Evolutionary conservation across 169 alveolate genomes (phyloP).

Genomic region (Plasmodium gaboni): DNA sequence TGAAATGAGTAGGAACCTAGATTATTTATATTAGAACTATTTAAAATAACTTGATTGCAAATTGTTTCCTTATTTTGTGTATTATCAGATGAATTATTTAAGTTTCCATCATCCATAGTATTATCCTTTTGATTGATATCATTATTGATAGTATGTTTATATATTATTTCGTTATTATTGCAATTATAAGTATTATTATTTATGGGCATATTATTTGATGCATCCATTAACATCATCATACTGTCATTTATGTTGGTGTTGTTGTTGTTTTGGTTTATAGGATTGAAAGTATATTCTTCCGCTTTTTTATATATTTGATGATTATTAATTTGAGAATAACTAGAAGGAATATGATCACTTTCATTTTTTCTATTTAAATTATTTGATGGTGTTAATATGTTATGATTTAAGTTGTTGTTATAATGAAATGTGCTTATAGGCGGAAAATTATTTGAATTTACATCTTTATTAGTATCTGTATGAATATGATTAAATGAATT

Average conservation of each 20-base stretch:
- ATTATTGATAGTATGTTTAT: neutral
- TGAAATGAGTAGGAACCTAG: no score
- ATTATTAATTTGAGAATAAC: slow-evolving; percentile 3
- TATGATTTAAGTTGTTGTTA: slow-evolving; percentile 9
- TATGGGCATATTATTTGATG: neutral
- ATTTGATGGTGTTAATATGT: neutral
- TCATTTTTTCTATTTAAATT: slow-evolving; percentile 24
- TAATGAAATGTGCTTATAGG: slow-evolving; percentile 7
- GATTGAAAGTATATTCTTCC: no score
- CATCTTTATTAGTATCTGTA: neutral
- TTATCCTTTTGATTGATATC: neutral
- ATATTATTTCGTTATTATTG: slow-evolving; percentile 3
- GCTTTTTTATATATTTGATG: slow-evolving; percentile 3
- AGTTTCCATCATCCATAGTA: neutral
- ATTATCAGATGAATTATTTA: neutral
- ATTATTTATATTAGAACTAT: no score
- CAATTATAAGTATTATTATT: neutral
- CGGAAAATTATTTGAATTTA: slow-evolving; percentile 18
- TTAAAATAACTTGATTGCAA: no score
- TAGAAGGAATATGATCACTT: neutral
- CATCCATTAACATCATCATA: neutral
- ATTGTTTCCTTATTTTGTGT: no score
- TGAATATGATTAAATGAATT: slow-evolving; percentile 5
- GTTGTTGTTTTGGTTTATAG: neutral
- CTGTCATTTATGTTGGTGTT: neutral